A percentile compares a stretch with the other conserved stretches of the same genome.
phyloP scores from a whole-genome alignment of 208 protist species.

The Acanthamoeba lenticulata region DNA sequence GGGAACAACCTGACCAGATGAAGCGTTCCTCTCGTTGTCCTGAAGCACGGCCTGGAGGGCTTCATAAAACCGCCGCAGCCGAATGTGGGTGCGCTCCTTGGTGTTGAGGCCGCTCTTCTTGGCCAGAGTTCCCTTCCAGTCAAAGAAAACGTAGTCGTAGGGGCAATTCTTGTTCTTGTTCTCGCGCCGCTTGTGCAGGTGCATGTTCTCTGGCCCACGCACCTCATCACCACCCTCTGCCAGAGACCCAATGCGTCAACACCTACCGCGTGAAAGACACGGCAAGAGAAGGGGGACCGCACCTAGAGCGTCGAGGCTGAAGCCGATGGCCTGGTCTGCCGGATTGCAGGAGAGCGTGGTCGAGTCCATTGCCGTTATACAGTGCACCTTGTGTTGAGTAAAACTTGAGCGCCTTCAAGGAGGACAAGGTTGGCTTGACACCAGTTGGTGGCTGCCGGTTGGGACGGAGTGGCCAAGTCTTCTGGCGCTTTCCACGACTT shows the following conservation, averaged over 20 bases:
- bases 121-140: constrained; percentile 64
- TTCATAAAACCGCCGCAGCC: constrained; percentile 37
- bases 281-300: neutral
- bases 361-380: too few species aligned
- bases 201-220: neutral
- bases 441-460: too few species aligned
- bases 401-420: too few species aligned
- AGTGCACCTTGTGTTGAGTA: too few species aligned
- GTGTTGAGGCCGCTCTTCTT: constrained; percentile 32
- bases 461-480: too few species aligned
- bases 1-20: too few species aligned
- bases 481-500: neutral
- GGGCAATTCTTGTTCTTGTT: too few species aligned
- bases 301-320: too few species aligned
- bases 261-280: neutral
- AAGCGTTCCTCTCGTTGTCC: neutral
- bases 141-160: constrained; percentile 35
- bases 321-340: too few species aligned
- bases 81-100: neutral
- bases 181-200: neutral
- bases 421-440: too few species aligned
- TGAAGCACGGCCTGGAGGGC: neutral
- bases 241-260: neutral
- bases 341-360: too few species aligned
- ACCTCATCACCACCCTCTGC: neutral